These are phyloP conservation scores for Clausena lansium DNA, from an alignment of 345 rosid genomes.

Conservation along the genomic window DNA sequence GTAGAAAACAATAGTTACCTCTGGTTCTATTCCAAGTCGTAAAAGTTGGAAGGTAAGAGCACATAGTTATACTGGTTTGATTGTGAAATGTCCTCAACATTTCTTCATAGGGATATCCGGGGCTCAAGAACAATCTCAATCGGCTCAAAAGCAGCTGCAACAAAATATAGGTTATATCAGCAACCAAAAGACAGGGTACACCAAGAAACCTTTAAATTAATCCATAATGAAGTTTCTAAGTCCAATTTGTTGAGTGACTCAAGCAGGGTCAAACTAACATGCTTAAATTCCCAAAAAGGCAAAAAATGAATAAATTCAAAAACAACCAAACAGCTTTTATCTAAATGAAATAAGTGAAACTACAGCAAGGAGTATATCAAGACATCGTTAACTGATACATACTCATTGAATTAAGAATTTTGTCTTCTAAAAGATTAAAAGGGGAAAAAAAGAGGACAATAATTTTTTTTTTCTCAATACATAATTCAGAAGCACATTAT, in stretches of 20 bases:
- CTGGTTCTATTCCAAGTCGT: slow-evolving; percentile 67
- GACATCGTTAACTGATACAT: neutral
- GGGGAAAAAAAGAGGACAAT: neutral
- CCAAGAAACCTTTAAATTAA: slow-evolving; percentile 1
- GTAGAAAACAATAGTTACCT: slow-evolving; percentile 37
- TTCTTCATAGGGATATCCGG: slow-evolving; percentile 93
- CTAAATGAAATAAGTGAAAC: neutral
- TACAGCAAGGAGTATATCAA: neutral
- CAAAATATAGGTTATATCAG: slow-evolving; percentile 7
- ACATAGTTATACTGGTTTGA: slow-evolving; percentile 81
- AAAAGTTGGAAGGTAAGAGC: slow-evolving; percentile 70
- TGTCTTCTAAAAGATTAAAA: neutral
- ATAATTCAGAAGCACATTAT: neutral
- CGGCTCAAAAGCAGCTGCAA: slow-evolving; percentile 74
- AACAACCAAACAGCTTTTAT: neutral
- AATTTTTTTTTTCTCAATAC: neutral
- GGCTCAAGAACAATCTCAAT: slow-evolving; percentile 82
- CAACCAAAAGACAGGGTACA: neutral
- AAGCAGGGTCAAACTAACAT: neutral
- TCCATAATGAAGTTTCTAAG: neutral
- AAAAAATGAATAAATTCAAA: neutral
- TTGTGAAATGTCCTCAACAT: slow-evolving; percentile 84
- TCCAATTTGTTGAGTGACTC: neutral
- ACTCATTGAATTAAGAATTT: neutral
- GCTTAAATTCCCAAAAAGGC: neutral